A percentile compares a stretch with the other conserved stretches of the same genome.
These are phyloP conservation scores for Lentinus polychrous DNA, from an alignment of 1,284 basidiomycete genomes.

Conservation along the genomic window DNA sequence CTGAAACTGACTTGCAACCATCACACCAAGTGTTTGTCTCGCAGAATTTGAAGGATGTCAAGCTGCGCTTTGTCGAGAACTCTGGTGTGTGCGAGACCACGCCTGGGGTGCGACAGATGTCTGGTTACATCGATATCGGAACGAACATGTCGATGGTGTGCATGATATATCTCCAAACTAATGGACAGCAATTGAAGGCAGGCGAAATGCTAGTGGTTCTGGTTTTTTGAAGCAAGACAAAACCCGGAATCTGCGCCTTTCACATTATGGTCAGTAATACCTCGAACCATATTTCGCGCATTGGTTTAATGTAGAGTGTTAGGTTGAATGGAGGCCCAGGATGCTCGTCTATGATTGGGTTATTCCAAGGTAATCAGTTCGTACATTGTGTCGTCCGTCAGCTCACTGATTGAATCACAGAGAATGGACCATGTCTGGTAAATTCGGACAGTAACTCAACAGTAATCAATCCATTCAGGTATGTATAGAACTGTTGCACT, in stretches of 20 bases:
- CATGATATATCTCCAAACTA: not conserved
- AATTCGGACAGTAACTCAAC: conserved; percentile 46
- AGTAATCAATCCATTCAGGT: conserved; percentile 49
- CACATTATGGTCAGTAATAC: conserved; percentile 46
- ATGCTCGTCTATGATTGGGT: conserved; percentile 58
- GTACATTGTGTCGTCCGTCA: not conserved
- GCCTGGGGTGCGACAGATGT: conserved; percentile 58
- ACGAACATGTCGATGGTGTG: conserved; percentile 55
- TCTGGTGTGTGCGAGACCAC: conserved; percentile 73
- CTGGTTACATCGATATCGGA: conserved; percentile 60
- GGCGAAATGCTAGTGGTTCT: conserved; percentile 46
- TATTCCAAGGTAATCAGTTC: conserved; percentile 47
- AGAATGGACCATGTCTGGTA: conserved; percentile 57
- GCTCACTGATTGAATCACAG: conserved; percentile 22
- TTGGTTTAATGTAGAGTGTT: conserved; percentile 5
- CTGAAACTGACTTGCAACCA: too few relatives aligned
- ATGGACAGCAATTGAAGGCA: too few relatives aligned
- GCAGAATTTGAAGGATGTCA: conserved; percentile 16
- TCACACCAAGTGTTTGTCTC: conserved; percentile 13
- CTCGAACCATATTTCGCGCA: conserved; percentile 6
- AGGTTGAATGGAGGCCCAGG: conserved; percentile 58
- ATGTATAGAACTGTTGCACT: not conserved
- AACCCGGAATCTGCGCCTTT: conserved; percentile 56
- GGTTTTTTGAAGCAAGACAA: conserved; percentile 63
- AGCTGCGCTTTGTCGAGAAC: conserved; percentile 48